These are phyloP conservation scores for Plasmodium chabaudi DNA, from an alignment of 169 alveolate species.

Conservation along the genomic window DNA sequence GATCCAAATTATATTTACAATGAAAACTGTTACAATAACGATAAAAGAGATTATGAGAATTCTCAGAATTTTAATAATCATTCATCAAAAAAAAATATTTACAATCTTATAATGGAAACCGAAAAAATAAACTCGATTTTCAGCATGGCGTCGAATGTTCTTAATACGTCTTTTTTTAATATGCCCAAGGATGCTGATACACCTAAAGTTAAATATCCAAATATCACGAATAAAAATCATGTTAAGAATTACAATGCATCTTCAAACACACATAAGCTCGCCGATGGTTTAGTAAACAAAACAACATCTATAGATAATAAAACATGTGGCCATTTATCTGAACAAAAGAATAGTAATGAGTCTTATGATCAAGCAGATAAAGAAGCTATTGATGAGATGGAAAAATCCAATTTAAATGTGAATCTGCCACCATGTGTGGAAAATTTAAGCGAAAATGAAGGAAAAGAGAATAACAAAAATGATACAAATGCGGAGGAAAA, in stretches of 20 bases:
- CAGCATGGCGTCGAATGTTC: constrained; percentile 66
- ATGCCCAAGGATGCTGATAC: constrained; percentile 28
- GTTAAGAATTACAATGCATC: not conserved
- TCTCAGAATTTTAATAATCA: constrained; percentile 20
- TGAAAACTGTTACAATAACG: not conserved
- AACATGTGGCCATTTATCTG: not conserved
- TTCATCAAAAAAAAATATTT: constrained; percentile 45
- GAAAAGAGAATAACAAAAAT: not conserved
- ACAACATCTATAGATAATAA: constrained; percentile 1
- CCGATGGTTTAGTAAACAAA: not conserved
- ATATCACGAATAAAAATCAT: not conserved
- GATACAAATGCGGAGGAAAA: not conserved
- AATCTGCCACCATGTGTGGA: not conserved
- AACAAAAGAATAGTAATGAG: not conserved
- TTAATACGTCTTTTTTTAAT: constrained; percentile 47
- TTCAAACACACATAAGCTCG: not conserved
- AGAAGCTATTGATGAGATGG: not conserved
- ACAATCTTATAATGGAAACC: constrained; percentile 57
- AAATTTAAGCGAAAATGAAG: not conserved
- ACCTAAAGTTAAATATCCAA: not conserved
- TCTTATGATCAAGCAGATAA: not conserved
- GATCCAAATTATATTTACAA: not conserved
- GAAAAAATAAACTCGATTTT: constrained; percentile 56
- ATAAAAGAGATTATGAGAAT: constrained; percentile 2
- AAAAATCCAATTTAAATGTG: not conserved